Evolutionary conservation across 1,284 basidiomycete species (phyloP).

Genomic region (Taiwanofungus camphoratus): DNA sequence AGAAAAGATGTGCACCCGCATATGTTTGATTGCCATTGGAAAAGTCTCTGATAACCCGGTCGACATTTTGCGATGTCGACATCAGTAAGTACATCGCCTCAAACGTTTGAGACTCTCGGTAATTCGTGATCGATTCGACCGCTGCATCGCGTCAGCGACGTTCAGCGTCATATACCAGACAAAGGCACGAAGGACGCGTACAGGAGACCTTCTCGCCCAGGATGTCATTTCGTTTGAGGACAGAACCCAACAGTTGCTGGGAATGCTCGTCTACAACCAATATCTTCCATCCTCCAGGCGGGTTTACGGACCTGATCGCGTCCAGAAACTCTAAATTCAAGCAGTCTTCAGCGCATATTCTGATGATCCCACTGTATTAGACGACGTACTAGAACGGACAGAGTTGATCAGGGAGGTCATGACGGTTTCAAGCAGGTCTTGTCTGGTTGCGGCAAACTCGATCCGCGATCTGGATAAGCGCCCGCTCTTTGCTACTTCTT

Average conservation of each 20-base stretch:
- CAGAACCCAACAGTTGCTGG: slow-evolving; percentile 78
- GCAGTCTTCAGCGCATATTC: slow-evolving; percentile 3
- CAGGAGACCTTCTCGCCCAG: slow-evolving; percentile 91
- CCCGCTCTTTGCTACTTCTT: too few species aligned
- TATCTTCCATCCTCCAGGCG: slow-evolving; percentile 89
- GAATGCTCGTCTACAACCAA: slow-evolving; percentile 94
- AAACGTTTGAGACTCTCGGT: slow-evolving; percentile 76
- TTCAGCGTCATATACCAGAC: slow-evolving; percentile 4
- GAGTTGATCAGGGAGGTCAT: slow-evolving; percentile 53
- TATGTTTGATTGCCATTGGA: slow-evolving; percentile 67
- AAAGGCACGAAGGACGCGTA: slow-evolving; percentile 36
- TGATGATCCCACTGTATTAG: neutral
- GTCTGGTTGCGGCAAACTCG: too few species aligned
- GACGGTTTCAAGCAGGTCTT: too few species aligned
- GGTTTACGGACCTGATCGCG: slow-evolving; percentile 76
- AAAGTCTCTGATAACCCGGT: slow-evolving; percentile 88
- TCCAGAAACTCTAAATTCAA: slow-evolving; percentile 63
- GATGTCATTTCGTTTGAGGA: slow-evolving; percentile 91
- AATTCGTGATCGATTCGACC: slow-evolving; percentile 71
- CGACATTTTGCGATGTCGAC: slow-evolving; percentile 91
- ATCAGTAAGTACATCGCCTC: slow-evolving; percentile 94
- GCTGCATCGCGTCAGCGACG: slow-evolving; percentile 35
- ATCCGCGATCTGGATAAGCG: too few species aligned
- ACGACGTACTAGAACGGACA: slow-evolving; percentile 47
- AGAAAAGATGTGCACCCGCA: slow-evolving; percentile 88